Base-by-base conservation (phyloP, 2,329 filamentous ascomycete species). In the Colletotrichum paranaense region DNA sequence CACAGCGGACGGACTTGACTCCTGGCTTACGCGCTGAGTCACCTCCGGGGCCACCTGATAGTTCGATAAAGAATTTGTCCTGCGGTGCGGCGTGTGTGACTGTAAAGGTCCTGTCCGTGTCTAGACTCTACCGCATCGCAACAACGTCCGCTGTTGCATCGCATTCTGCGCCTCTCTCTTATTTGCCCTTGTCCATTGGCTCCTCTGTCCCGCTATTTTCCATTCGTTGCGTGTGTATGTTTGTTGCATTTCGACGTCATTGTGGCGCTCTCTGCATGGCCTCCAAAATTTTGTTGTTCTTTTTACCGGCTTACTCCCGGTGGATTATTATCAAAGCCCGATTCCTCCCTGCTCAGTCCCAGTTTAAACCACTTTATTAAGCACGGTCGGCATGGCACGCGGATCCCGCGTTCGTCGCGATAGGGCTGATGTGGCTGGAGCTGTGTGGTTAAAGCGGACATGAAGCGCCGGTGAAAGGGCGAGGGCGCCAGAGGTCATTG, bases 171-270 rank as follows among this genome's bases (percentile, higher is more conserved):
- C 8, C 12, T 8, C 24, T 35, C 24, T 35, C 12, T 11, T 35
- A 12, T 28, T 32, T 52, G 7, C 19, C 26, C 24, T n/a, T 19
- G 14, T 19, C 62, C 30, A 22, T 65, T 42, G 30, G 32, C 46
- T 38, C 24, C 62, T 42, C 49, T 30, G 30, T 30, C 30, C 49
- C 32, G 49, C 52, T 30, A 4, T 42, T 65, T 56, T 16, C 32
- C 24, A 65, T 65, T 38, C 32, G 62, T 32, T 32, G 46, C 56
- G 30, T 26, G 11, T 26, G 42, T 49, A 8, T 46, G 11, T 32
- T 68, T 5, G 46, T 38, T 26, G 46, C 24, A 57, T 58, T 46
- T 11, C 30, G 62, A 59, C 68, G 68, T 72, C 68, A 72, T 72
- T 62, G 64, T 72, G 68, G 68, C 68, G 49, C 35, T 42, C 46